Evolutionary conservation across 2,329 filamentous ascomycete genomes (phyloP), one percentile per base, ranked within the genome.

Genomic region (Chaetomiaceae sp.): DNA sequence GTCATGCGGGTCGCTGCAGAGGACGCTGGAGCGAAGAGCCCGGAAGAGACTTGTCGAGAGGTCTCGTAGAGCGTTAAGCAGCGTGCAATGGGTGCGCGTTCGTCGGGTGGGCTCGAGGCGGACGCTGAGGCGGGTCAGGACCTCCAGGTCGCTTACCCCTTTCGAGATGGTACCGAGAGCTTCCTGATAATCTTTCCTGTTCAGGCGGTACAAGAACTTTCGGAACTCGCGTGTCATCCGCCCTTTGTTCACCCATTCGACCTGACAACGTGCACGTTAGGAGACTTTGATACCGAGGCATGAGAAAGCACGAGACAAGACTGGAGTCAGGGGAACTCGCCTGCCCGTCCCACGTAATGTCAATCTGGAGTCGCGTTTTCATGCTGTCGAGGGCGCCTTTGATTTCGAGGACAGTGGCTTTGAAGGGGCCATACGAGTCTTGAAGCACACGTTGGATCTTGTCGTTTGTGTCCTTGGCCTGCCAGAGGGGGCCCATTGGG

Each of bases 41-140:
- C 59, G 60, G 29, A 64, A 65, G 0, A 67, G 50, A 33, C 61
- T 63, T 31, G 43, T 48, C 0, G 63, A 61, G 0, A 66, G 22
- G 4, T 58, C 55, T 2, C 59, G 59, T 4, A 65, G 36, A 6
- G 19, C 22, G 3, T 9, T 6, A 20, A 40, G 19, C 11, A 40
- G 19, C 9, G 3, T 40, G 2, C 17, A 15, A 6, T 40, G 20
- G 4, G 38, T 23, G 3, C 38, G 19, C 11, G 7, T 3, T 20
- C 20, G 20, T 11, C 20, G 38, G 9, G 19, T 11, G 9, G 38
- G 38, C 19, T 40, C 38, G 8, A 23, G 38, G 12, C 25, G 20
- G 9, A 23, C 15, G 38, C 12, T 40, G 1, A 6, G 19, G 20
- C 12, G 6, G 11, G 38, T 23, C 1, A 40, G 20, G 20, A 3